Evolutionary conservation across 768 basidiomycete species (phyloP), one percentile per base, ranked within the genome.

Genomic region (Termitomyces sp.): DNA sequence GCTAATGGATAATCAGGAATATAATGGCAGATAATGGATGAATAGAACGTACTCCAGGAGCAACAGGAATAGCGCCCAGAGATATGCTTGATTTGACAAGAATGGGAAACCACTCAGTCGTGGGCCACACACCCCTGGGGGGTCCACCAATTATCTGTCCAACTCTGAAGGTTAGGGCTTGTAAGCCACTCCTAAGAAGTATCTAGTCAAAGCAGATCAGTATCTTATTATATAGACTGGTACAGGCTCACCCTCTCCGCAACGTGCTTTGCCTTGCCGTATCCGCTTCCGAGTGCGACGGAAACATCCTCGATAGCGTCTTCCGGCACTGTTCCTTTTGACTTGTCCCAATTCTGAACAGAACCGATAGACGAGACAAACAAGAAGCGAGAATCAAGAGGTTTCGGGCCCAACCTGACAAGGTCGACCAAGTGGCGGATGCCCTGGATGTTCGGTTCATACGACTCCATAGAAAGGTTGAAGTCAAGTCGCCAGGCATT

Each of bases 401-500:
- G 55, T 10, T 59, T 67, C 0, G 67, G 55, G 1, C 70, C 68
- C 8, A 65, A 60, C 18, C 56, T 60, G 33, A 68, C 66, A 12
- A 73, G 66, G 53, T 76, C 71, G 20, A 76, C 62, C 12, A 77
- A 59, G 33, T 70, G 64, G 28, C 73, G 59, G 2, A 67, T 69
- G 4, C 73, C 74, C 1, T 67, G 68, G 40, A 80, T 58, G 43
- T 73, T 70, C 0, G 72, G 62, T 55, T 79, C 74, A 57, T 72
- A 78, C 1, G 77, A 77, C 0, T 59, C 36, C 3, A 79, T 63
- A 0, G 73, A 66, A 6, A 74, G 60, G 38, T 79, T 78, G 62
- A 79, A 79, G 50, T 80, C 71, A 4, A 80, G 65, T 10, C 69
- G 61, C 78, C 75, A 79, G 1, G 74, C 77, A 46, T 75, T 74